A percentile compares a stretch with the other conserved stretches of the same genome.
These are phyloP conservation scores for Talaromyces liani DNA, from an alignment of 495 filamentous ascomycete genomes.

Conservation along the genomic window DNA sequence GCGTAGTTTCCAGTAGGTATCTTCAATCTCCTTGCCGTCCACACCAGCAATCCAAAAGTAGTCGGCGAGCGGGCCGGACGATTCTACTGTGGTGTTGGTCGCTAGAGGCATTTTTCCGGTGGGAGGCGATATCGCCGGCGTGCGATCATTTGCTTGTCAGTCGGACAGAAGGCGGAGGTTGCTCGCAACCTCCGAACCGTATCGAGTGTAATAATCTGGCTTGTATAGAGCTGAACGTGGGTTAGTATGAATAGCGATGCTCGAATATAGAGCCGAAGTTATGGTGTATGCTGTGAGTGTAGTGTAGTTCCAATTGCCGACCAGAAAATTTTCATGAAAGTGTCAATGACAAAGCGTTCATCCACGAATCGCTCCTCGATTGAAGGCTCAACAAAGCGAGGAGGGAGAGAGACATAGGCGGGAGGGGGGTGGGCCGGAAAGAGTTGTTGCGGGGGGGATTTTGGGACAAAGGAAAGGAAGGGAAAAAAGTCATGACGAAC, in stretches of 20 bases:
- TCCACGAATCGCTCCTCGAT: background rate
- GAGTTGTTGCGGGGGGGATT: slow-evolving; percentile 5
- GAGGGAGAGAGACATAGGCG: background rate
- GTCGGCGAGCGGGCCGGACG: slow-evolving; percentile 82
- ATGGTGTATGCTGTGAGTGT: background rate
- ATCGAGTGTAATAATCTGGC: background rate
- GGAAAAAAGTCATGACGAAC: slow-evolving; percentile 6
- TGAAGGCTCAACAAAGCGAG: background rate
- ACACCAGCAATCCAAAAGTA: slow-evolving; percentile 99
- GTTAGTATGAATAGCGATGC: background rate
- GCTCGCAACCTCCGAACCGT: background rate
- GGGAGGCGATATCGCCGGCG: background rate
- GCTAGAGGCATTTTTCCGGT: slow-evolving; percentile 15
- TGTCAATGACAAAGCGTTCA: background rate
- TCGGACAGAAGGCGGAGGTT: background rate
- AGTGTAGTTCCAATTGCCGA: background rate
- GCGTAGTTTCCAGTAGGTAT: slow-evolving; percentile 37
- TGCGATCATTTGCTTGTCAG: slow-evolving; percentile 6
- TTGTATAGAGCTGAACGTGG: background rate
- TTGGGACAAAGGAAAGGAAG: background rate
- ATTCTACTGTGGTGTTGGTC: slow-evolving; percentile 23
- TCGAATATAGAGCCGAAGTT: background rate
- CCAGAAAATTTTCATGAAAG: background rate
- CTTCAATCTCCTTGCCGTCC: slow-evolving; percentile 54
- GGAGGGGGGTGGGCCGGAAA: slow-evolving; percentile 4